Base-by-base conservation (phyloP, 306 rosid species). In the Quillaja saponaria region DNA sequence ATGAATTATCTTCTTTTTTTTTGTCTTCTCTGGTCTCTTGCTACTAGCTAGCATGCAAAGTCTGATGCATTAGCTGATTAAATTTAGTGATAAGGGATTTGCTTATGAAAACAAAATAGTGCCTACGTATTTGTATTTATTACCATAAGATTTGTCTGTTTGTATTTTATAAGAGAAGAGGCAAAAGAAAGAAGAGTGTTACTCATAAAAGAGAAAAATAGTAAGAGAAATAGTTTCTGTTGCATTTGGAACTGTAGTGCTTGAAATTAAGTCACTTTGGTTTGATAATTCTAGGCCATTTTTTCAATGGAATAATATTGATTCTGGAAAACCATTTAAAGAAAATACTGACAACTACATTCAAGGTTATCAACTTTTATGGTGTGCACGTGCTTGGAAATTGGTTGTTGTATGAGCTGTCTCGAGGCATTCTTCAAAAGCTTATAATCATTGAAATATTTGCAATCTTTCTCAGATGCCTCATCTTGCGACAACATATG, bases 401-500 rank as follows among this genome's bases (percentile, higher is more conserved):
- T 54, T 59, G 57, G 0, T 34, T 7, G 37, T 46, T 13, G 21
- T 35, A 8, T 16, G 41, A 4, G 7, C 45, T 69, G 21, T 56
- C 48, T 33, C 20, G 31, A 25, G 31, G 31, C 31, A 4, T 4
- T 25, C 31, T 25, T 25, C 4, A 25, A 25, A 25, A 25, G 31
- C 31, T 25, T 25, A 25, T 25, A 25, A 4, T 8, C 40, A 52
- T 52, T 61, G 28, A 66, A 63, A 8, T 74, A 12, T 25, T 59
- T 67, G 54, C 34, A 45, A 63, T 79, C 72, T 61, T 76, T 13
- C 35, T 62, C 85, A 91, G 98, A 49, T 91, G 85, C 95, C 98
- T 64, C 98, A 91, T 81, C 91, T 91, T 45, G 98, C 96, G 53
- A 91, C 98, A 39, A 91, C 96, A 56, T 88, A 91, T 73, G 96